A percentile compares a stretch with the other conserved stretches of the same genome.
Conservation (phyloP, 2,329 filamentous ascomycete genomes). For the Colletotrichum sp. region DNA sequence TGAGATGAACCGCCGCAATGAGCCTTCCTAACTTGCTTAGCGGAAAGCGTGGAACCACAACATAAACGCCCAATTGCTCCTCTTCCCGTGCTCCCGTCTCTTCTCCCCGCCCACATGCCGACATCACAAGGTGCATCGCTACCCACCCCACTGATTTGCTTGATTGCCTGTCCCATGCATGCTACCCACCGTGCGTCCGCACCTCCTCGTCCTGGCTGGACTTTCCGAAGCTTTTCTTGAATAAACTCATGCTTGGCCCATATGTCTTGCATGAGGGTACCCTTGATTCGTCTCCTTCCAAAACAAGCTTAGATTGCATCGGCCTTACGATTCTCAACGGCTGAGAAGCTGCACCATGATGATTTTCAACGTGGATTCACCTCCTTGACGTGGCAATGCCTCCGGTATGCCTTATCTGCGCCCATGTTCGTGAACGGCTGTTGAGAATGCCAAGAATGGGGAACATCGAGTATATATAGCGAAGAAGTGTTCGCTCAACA, state of each 20-base stretch:
- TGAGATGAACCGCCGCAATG: neutral
- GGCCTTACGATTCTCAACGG: neutral
- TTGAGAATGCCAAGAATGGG: neutral
- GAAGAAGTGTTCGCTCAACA: neutral
- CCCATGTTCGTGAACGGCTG: neutral
- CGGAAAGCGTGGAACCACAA: neutral
- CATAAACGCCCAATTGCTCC: neutral
- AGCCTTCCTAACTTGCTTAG: slow-evolving; percentile 16
- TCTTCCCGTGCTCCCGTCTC: neutral
- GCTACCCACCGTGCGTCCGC: neutral
- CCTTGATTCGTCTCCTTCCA: neutral
- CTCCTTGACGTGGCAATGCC: slow-evolving; percentile 5
- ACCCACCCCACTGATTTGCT: neutral
- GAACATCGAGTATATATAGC: neutral
- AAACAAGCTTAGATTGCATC: neutral
- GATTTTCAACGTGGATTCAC: neutral
- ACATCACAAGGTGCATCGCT: neutral
- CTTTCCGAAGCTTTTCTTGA: neutral
- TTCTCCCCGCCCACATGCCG: neutral
- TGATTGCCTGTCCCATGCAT: neutral
- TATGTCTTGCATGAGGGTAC: neutral
- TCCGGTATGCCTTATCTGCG: slow-evolving; percentile 7
- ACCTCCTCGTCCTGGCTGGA: neutral
- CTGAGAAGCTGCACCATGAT: neutral
- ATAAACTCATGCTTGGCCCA: neutral